Evolutionary conservation across 176 grass and related monocot genomes (phyloP).

Genomic region (Cenchrus fungigraminus): DNA sequence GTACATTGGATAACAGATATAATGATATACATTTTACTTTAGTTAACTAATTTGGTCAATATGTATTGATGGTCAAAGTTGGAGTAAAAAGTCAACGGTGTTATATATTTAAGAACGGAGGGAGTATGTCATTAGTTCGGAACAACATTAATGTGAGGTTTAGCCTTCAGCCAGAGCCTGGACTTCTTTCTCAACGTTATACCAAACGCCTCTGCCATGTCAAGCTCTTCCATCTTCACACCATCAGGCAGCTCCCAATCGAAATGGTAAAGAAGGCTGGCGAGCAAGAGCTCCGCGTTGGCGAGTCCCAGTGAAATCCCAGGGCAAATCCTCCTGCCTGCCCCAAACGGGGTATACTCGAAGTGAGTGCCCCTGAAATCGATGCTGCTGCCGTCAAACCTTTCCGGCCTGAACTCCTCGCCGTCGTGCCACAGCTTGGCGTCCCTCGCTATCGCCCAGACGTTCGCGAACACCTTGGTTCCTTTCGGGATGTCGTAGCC

Average conservation of each 20-base stretch:
- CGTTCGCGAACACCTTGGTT: slow-evolving; percentile 38
- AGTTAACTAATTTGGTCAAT: background rate
- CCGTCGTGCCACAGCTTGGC: background rate
- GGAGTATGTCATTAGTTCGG: background rate
- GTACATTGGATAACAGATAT: no score
- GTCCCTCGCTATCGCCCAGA: slow-evolving; percentile 36
- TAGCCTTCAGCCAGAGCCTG: background rate
- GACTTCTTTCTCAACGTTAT: slow-evolving; percentile 20
- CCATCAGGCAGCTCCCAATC: slow-evolving; percentile 13
- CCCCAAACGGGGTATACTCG: slow-evolving; percentile 34
- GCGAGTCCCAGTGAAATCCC: slow-evolving; percentile 1
- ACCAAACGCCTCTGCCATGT: slow-evolving; percentile 31
- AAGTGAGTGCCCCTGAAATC: slow-evolving; percentile 36
- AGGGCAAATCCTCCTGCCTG: slow-evolving; percentile 14
- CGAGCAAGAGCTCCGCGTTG: slow-evolving; percentile 23
- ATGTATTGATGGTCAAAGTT: background rate
- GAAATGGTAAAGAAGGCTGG: slow-evolving; percentile 39
- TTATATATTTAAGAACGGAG: no score
- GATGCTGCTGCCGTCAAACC: background rate
- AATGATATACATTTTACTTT: no score
- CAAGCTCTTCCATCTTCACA: background rate
- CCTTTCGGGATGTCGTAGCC: slow-evolving; percentile 47
- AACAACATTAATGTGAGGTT: background rate
- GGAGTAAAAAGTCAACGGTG: background rate
- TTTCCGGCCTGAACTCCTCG: slow-evolving; percentile 33